Evolutionary conservation across 2,329 filamentous ascomycete species (phyloP).

Genomic region (Nothophoma quercina): DNA sequence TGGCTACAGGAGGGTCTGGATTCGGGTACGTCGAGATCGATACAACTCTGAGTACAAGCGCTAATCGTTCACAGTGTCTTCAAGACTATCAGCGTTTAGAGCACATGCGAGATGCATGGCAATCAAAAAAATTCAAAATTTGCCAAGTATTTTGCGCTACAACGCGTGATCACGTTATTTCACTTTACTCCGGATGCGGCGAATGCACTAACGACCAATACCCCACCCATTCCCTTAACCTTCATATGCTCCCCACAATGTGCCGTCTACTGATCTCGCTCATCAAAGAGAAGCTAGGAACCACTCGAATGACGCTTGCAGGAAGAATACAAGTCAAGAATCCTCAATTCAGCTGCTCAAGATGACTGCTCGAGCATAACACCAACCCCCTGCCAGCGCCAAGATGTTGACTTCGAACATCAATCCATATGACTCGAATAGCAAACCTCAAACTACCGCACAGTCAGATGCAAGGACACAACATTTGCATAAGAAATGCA

Average conservation of each 20-base stretch:
- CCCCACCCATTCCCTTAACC: too few relatives aligned
- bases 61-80: constrained; percentile 41
- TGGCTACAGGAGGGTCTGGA: constrained; percentile 86
- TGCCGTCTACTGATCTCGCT: constrained; percentile 1
- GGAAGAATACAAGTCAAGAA: too few relatives aligned
- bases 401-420: background rate
- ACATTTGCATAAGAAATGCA: background rate
- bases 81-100: constrained; percentile 52
- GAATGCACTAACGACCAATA: constrained; percentile 1
- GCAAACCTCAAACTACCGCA: constrained; percentile 12
- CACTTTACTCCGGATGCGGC: constrained; percentile 3
- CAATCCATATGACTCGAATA: background rate
- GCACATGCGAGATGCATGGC: background rate
- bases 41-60: background rate
- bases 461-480: background rate
- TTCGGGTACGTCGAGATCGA: constrained; percentile 66
- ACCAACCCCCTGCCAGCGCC: too few relatives aligned
- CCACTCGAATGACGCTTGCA: too few relatives aligned
- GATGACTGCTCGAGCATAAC: too few relatives aligned
- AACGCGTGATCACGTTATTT: constrained; percentile 31
- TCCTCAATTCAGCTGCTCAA: too few relatives aligned
- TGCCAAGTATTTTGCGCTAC: background rate
- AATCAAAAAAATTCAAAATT: constrained; percentile 3
- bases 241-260: too few relatives aligned
- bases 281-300: too few relatives aligned